phyloP scores from a whole-genome alignment of 2,329 filamentous ascomycete genomes.

The Helicocarpus griseus region DNA sequence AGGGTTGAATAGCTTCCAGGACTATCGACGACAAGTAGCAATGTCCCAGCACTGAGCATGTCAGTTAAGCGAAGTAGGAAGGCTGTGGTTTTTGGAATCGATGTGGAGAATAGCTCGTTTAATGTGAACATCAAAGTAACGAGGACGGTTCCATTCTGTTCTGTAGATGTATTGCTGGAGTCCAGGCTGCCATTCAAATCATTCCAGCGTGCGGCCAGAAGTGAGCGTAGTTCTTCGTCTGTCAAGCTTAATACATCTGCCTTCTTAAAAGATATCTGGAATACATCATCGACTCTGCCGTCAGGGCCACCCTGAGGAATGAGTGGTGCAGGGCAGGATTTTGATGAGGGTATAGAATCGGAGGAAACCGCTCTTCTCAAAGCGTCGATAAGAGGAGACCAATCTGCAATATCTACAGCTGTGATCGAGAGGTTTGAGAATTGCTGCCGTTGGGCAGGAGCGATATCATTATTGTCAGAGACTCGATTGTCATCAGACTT shows the following conservation, averaged over 20 bases:
- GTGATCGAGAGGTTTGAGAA: conserved; percentile 37
- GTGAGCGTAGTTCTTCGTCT: conserved; percentile 28
- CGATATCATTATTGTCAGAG: background rate
- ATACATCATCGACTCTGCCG: conserved; percentile 3
- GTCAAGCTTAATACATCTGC: conserved; percentile 41
- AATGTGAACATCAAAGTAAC: conserved; percentile 87
- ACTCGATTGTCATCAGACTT: background rate
- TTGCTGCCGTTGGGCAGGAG: conserved; percentile 2
- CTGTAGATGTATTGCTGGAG: background rate
- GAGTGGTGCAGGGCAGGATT: conserved; percentile 23
- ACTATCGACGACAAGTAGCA: conserved; percentile 82
- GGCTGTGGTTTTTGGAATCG: conserved; percentile 62
- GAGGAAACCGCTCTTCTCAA: conserved; percentile 48
- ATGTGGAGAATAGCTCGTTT: conserved; percentile 83
- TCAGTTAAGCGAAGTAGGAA: conserved; percentile 64
- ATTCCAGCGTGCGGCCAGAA: conserved; percentile 14
- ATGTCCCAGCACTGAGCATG: conserved; percentile 46
- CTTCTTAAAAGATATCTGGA: conserved; percentile 37
- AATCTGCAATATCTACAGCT: conserved; percentile 75
- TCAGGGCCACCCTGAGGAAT: conserved; percentile 3
- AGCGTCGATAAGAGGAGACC: conserved; percentile 53
- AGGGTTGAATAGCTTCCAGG: conserved; percentile 88
- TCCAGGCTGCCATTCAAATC: background rate
- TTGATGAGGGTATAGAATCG: conserved; percentile 19
- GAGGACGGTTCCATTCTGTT: conserved; percentile 36